Conservation (phyloP, 495 filamentous ascomycete genomes). For the Xanthoparmelia taractica region DNA sequence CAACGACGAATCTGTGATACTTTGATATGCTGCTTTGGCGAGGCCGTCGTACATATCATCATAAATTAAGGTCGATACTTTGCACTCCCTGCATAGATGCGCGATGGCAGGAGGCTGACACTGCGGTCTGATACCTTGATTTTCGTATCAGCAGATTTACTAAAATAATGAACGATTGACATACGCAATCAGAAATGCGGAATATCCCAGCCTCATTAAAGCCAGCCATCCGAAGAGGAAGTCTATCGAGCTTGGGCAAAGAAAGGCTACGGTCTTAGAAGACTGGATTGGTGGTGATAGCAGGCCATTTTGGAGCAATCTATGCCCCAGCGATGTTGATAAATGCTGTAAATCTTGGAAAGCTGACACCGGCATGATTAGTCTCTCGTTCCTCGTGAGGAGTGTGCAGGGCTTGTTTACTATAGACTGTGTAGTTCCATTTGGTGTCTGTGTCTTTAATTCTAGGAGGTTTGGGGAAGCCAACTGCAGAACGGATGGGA, state of each 20-base stretch:
- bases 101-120: constrained; percentile 36
- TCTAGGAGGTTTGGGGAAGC: constrained; percentile 31
- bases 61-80: constrained; percentile 31
- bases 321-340: neutral
- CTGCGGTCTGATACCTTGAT: constrained; percentile 37
- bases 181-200: constrained; percentile 47
- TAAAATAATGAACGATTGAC: neutral
- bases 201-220: constrained; percentile 41
- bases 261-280: constrained; percentile 34
- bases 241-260: constrained; percentile 42
- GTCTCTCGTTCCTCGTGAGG: neutral
- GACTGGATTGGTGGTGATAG: constrained; percentile 10
- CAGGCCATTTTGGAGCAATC: constrained; percentile 5
- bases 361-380: neutral
- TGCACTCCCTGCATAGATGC: constrained; percentile 39
- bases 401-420: neutral
- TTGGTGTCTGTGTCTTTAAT: neutral
- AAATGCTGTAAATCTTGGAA: constrained; percentile 5
- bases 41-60: constrained; percentile 29
- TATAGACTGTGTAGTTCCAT: constrained; percentile 27
- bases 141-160: neutral
- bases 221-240: constrained; percentile 48
- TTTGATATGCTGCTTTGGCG: constrained; percentile 9
- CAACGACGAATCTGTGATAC: neutral
- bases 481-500: constrained; percentile 37